These are phyloP conservation scores for Corchorus olitorius DNA, from an alignment of 345 rosid genomes.

Conservation along the genomic window DNA sequence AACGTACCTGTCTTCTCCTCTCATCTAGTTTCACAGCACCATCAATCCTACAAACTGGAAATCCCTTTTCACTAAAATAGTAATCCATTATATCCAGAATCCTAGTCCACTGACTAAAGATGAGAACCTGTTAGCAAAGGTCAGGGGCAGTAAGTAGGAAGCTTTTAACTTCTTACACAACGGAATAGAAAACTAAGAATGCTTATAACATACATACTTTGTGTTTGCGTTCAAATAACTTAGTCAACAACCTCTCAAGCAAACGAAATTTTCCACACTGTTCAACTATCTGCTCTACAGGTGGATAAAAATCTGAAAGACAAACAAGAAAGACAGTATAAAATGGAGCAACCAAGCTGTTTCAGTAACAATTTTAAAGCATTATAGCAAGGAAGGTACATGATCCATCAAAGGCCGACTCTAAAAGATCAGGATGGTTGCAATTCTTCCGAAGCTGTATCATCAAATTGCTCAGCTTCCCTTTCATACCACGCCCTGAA, in stretches of 20 bases:
- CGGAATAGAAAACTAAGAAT: conserved; percentile 4
- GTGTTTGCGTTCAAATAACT: conserved; percentile 68
- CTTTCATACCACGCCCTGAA: conserved; percentile 60
- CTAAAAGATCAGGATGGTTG: conserved; percentile 95
- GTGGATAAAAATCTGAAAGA: conserved; percentile 70
- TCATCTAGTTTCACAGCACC: conserved; percentile 76
- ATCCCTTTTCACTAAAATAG: conserved; percentile 89
- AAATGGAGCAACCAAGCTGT: conserved; percentile 5
- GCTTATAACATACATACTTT: conserved; percentile 61
- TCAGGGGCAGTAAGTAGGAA: conserved; percentile 25
- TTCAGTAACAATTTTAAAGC: conserved; percentile 1
- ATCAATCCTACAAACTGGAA: conserved; percentile 89
- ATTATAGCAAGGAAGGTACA: conserved; percentile 40
- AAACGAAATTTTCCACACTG: conserved; percentile 93
- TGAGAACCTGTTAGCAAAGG: conserved; percentile 61
- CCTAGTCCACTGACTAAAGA: conserved; percentile 93
- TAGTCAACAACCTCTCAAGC: conserved; percentile 67
- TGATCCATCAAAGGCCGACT: conserved; percentile 67
- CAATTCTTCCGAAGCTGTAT: conserved; percentile 93
- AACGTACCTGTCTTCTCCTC: conserved; percentile 79
- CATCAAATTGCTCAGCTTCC: conserved; percentile 77
- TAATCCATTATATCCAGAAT: conserved; percentile 90
- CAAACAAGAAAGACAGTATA: conserved; percentile 15
- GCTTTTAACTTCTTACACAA: conserved; percentile 15
- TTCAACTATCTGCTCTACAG: conserved; percentile 73